A percentile compares a stretch with the other conserved stretches of the same genome.
Evolutionary conservation across 345 rosid genomes (phyloP).

Genomic region (Salix caprea): DNA sequence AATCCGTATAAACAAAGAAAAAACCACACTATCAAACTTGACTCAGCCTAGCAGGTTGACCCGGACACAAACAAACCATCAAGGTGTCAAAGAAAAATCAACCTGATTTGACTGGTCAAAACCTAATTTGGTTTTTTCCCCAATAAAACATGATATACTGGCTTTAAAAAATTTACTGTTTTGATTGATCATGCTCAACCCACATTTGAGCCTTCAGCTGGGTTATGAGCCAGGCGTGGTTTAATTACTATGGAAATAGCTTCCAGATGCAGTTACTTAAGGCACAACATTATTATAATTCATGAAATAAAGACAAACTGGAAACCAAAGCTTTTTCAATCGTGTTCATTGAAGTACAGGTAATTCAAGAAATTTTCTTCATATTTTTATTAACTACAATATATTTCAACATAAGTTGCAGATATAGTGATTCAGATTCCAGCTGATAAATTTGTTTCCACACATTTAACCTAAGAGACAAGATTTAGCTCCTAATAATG

Average conservation of each 20-base stretch:
- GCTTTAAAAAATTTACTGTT: no score
- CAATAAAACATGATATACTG: no score
- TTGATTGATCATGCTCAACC: no score
- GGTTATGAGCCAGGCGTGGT: no score
- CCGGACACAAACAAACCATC: no score
- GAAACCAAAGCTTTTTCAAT: not conserved
- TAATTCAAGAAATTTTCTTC: not conserved
- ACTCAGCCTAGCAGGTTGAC: no score
- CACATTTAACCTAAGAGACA: not conserved
- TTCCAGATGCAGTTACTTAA: not conserved
- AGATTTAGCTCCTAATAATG: not conserved
- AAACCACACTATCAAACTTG: no score
- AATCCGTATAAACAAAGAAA: not conserved
- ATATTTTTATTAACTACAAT: not conserved
- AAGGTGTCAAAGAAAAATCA: no score
- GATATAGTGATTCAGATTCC: not conserved
- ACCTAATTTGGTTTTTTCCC: no score
- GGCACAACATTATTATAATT: not conserved
- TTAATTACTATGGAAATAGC: not conserved
- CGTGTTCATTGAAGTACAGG: not conserved
- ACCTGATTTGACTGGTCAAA: no score
- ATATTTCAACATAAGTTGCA: not conserved
- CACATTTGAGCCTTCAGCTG: no score
- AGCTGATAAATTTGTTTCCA: not conserved
- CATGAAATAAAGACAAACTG: not conserved